Base-by-base conservation (phyloP, 352 stramenopile genomes). In the Plasmopara halstedii region DNA sequence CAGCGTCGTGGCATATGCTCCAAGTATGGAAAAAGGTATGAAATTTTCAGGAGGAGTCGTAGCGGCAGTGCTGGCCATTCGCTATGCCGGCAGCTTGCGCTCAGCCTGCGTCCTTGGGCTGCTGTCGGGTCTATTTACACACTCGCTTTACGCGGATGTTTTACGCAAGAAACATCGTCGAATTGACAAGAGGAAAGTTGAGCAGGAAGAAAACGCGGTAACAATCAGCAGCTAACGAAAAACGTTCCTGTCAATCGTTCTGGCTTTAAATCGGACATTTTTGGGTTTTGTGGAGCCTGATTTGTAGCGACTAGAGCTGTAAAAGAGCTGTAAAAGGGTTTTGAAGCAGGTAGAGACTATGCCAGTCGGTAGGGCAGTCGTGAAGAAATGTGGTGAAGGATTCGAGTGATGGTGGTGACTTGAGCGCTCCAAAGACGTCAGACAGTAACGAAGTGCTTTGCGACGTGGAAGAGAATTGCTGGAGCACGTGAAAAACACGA, bases 121-220 rank as follows among this genome's bases (percentile, higher is more conserved):
- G 15, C 50, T 88, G 23, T 74, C 73, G 0, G 77, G 77, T 10
- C 57, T 88, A 27, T 78, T 85, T 35, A 65, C 73, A 3, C 77
- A 88, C 47, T 85, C 73, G 23, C 45, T 88, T 15, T 88, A 85
- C 45, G 76, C 71, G 1, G 76, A 88, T 26, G 73, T 88, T 45
- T 47, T 88, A 40, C 63, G 58, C 27, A 80, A 73, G 27, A 66
- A 62, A 38, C 50, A 42, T 11, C 50, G 56, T 19, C 46, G 42
- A 47, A 15, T 41, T 22, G 18, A 40, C 6, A 58, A 54, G 44
- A 41, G 26, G 29, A 25, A 56, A 50, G 46, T 53, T 36, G 42
- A 60, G 13, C 19, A 49, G 25, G 25, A 55, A 36, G 38, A 42
- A n/a, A 14, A 14, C 7, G 13, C 9, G 13, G 35, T 22, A 10